Percentiles rank a stretch among this genome's conserved stretches.
These are phyloP conservation scores for Rauvolfia tetraphylla DNA, from an alignment of 257 asterid species.

Conservation along the genomic window DNA sequence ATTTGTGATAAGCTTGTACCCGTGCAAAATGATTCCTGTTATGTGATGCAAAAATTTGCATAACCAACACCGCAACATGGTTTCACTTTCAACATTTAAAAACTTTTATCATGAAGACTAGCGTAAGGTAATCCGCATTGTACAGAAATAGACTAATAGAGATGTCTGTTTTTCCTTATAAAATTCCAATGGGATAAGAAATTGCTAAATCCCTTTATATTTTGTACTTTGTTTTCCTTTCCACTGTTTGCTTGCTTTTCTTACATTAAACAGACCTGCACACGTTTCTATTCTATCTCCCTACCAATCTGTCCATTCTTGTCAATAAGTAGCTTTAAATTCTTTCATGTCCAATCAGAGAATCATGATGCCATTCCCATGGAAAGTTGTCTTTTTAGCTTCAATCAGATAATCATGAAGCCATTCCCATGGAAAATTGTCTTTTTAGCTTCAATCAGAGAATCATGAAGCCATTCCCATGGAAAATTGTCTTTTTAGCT, in stretches of 20 bases:
- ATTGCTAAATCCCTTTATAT: background rate
- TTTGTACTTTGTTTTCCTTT: no score
- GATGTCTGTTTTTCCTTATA: background rate
- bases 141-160: no score
- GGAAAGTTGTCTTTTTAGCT: background rate
- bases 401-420: background rate
- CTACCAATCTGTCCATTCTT: background rate
- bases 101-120: background rate
- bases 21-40: background rate
- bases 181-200: background rate
- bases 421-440: background rate
- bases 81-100: background rate
- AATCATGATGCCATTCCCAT: background rate
- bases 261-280: background rate
- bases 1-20: background rate
- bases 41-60: background rate
- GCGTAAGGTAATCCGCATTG: background rate
- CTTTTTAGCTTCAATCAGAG: background rate
- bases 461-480: background rate
- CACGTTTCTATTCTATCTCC: background rate
- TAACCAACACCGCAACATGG: background rate
- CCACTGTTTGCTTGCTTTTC: background rate
- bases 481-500: background rate
- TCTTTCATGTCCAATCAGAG: background rate
- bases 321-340: background rate